Base-by-base conservation (phyloP, 768 basidiomycete genomes). In the Kwoniella newhampshirensis region DNA sequence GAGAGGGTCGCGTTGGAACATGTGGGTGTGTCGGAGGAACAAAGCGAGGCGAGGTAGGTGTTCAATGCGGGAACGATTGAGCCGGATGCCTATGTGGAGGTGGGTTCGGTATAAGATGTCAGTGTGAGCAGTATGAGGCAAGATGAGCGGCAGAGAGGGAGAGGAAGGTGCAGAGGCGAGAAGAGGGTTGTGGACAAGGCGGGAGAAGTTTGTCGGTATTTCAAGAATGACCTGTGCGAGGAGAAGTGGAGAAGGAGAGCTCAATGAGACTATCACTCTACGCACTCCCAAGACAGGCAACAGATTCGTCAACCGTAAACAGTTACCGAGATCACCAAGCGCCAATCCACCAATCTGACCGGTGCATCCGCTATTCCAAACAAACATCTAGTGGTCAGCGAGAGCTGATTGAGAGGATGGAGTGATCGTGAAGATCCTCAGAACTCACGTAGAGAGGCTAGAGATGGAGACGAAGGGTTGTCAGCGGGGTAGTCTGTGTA, bases 51-150 rank as follows among this genome's bases (percentile, higher is more conserved):
- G 35, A 76, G 63, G 57, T 74, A 74, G 28, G 59, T 57, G 60
- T 73, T 72, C 25, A 76, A 45, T 0, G 69, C 54, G n/a, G 51
- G 35, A 45, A 71, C 59, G 54, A 76, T 58, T 6, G 70, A 71
- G 15, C 69, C 68, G 23, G 54, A 56, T 13, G 51, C 35, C 65
- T n/a, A n/a, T n/a, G n/a, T n/a, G n/a, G n/a, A n/a, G n/a, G n/a
- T 66, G 48, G 15, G 21, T 20, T 32, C 6, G 32, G 7, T 6
- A 3, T 43, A 8, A 20, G 21, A 13, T 43, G 42, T 43, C 42
- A 43, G 42, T 43, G 21, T n/a, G n/a, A n/a, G n/a, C n/a, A n/a
- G n/a, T n/a, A n/a, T n/a, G n/a, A n/a, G n/a, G n/a, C n/a, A 11
- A 11, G 36, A 9, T 9, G 36, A 9, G 36, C 9, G n/a, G 36